These are phyloP conservation scores for Hypoxylon intermedium DNA, from an alignment of 495 filamentous ascomycete genomes.

Conservation along the genomic window DNA sequence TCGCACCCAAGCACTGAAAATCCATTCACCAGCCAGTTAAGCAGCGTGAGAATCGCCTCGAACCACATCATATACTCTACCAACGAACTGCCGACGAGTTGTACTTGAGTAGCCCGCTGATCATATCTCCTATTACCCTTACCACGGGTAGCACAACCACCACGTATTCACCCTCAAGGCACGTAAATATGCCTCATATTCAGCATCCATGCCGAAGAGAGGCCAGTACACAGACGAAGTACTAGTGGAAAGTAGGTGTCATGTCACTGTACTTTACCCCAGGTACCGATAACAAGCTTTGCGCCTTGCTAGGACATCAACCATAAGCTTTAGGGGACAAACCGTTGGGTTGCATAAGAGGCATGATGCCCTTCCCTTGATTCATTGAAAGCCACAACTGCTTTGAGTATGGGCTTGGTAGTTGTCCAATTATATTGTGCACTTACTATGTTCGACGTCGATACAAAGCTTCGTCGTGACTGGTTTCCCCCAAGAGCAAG, in stretches of 20 bases:
- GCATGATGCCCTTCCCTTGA: too few species aligned
- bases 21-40: constrained; percentile 1
- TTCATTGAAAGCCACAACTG: too few species aligned
- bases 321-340: neutral
- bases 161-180: neutral
- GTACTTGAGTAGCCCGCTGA: neutral
- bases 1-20: neutral
- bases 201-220: too few species aligned
- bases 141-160: neutral
- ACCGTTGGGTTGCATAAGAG: too few species aligned
- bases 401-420: neutral
- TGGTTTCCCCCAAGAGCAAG: too few species aligned
- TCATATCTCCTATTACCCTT: constrained; percentile 1
- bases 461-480: too few species aligned
- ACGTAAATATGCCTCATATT: too few species aligned
- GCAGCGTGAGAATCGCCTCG: neutral
- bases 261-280: constrained; percentile 7
- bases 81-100: neutral
- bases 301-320: too few species aligned
- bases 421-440: too few species aligned
- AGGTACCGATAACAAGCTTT: neutral
- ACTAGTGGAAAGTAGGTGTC: neutral
- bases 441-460: too few species aligned
- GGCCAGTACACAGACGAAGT: neutral
- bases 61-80: neutral